Evolutionary conservation across 2,329 filamentous ascomycete species (phyloP).

Genomic region (Aspergillus persii): DNA sequence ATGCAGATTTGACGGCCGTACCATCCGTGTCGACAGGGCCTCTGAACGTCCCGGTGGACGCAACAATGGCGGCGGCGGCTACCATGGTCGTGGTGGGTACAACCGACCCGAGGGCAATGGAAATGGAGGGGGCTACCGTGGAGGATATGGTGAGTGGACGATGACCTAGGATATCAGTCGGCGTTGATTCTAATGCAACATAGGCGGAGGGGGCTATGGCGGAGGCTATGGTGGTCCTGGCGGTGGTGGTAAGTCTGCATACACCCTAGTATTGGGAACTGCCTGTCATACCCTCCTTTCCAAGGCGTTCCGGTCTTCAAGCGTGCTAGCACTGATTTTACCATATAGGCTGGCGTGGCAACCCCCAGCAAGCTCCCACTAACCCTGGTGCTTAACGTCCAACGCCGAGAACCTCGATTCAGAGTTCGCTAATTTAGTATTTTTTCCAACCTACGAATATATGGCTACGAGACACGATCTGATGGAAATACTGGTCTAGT

Average conservation of each 20-base stretch:
- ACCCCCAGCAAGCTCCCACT: conserved; percentile 14
- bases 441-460: background rate
- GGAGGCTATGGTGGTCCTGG: conserved; percentile 28
- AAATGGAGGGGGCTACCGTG: conserved; percentile 31
- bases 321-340: background rate
- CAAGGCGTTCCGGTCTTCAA: background rate
- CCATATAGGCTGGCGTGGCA: conserved; percentile 24
- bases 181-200: conserved; percentile 1
- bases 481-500: conserved; percentile 1
- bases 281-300: background rate
- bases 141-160: conserved; percentile 22
- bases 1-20: conserved; percentile 83
- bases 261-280: background rate
- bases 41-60: conserved; percentile 70
- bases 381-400: background rate
- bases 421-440: background rate
- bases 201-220: conserved; percentile 24
- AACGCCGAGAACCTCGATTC: background rate
- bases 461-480: conserved; percentile 6
- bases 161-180: background rate
- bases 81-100: conserved; percentile 47
- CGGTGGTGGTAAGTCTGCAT: background rate
- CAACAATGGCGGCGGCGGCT: conserved; percentile 43
- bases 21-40: conserved; percentile 93
- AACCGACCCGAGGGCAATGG: conserved; percentile 38